Evolutionary conservation across 2,329 filamentous ascomycete genomes (phyloP), one percentile per base, ranked within the genome.

Genomic region (Huntiella omanensis): DNA sequence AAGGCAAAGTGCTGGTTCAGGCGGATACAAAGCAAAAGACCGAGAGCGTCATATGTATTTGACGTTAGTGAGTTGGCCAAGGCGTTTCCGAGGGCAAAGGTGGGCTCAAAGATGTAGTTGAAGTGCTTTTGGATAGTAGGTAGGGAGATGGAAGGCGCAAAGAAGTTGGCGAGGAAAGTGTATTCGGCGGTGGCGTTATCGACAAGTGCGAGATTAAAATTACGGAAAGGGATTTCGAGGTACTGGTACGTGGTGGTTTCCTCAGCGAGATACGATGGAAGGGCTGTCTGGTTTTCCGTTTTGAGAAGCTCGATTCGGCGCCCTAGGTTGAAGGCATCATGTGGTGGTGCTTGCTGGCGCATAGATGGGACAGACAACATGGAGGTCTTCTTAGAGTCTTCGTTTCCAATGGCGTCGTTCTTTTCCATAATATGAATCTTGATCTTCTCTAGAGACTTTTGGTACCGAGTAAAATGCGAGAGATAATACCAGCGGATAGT

Each of bases 401-500:
- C 87, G 50, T 83, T 75, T 11, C 83, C 86, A 3, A 98, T 67
- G 1, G 85, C 72, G 56, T 95, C 86, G 53, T 80, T 78, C 57
- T 80, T 86, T 56, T 95, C 88, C 49, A 93, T 69, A 4, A 70
- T 61, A 56, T 95, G 86, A 2, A 96, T 61, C 56, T 83, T 88
- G 50, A 98, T 70, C 59, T 85, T 92, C 47, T 81, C 79, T 4
- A 98, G 68, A 0, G 91, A 79, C 54, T 79, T 77, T 52, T 82
- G 77, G 60, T 98, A 98, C 33, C 88, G 78, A 3, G 75, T 77
- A 58, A 98, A 98, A 59, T 95, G 84, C 53, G 82, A 91, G 45
- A 81, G 64, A 58, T 96, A 96, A 58, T 98, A 98, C 91, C 91
- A 98, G 45, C 86, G 77, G 85, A 98, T 98, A 0, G 92, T 98